Evolutionary conservation across 2,329 filamentous ascomycete genomes (phyloP).

Genomic region (Dendrostoma leiphaemia): DNA sequence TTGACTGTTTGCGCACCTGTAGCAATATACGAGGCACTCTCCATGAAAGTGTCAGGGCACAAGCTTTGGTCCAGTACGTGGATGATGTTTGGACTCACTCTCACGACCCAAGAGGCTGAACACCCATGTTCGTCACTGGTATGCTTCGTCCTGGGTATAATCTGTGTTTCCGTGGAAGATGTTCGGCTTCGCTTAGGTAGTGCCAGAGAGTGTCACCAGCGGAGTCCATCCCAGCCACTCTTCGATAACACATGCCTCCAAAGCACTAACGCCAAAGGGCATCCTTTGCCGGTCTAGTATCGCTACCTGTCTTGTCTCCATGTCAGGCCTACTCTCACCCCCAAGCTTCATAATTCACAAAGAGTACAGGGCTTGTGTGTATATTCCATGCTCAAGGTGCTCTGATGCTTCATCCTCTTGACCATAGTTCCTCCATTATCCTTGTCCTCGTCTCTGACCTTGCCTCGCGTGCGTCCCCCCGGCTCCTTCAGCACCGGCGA

Average conservation of each 20-base stretch:
- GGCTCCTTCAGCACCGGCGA: not conserved
- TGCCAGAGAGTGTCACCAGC: not conserved
- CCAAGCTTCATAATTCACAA: not conserved
- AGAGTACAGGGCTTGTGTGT: slow-evolving; percentile 3
- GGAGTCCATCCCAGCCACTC: too few relatives aligned
- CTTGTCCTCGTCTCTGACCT: not conserved
- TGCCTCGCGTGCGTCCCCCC: not conserved
- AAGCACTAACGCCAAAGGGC: not conserved
- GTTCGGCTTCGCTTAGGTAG: too few relatives aligned
- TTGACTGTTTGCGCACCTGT: too few relatives aligned
- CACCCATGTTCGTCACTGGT: too few relatives aligned
- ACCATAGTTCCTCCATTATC: not conserved
- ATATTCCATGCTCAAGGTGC: not conserved
- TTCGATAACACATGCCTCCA: not conserved
- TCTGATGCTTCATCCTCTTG: not conserved
- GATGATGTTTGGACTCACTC: too few relatives aligned
- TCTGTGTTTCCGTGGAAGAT: too few relatives aligned
- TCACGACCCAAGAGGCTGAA: too few relatives aligned
- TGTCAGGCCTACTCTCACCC: not conserved
- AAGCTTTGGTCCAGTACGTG: too few relatives aligned
- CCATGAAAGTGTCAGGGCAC: too few relatives aligned
- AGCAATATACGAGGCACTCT: too few relatives aligned
- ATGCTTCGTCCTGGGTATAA: too few relatives aligned
- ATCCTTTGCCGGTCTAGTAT: not conserved
- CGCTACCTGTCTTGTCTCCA: not conserved